Conservation (phyloP, 2,329 filamentous ascomycete genomes). For the Dendryphion nanum region DNA sequence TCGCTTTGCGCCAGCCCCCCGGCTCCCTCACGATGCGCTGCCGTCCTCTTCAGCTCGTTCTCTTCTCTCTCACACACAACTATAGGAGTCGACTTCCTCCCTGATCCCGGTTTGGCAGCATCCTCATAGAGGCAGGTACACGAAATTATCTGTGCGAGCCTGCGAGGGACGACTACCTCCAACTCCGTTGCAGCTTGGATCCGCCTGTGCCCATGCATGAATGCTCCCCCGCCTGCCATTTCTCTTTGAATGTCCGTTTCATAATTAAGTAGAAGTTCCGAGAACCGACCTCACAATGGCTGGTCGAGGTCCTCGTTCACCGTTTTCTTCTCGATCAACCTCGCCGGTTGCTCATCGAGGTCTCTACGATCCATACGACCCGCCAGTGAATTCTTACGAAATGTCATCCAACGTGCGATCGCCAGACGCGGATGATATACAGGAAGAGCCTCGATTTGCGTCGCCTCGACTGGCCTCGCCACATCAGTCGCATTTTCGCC, state of each 20-base stretch:
- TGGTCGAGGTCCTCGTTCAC: constrained; percentile 14
- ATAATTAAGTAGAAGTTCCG: neutral
- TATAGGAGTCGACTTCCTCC: neutral
- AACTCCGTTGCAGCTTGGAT: neutral
- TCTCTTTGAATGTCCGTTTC: too few species aligned
- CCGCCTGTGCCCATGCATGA: too few species aligned
- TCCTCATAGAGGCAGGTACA: neutral
- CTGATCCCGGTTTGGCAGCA: neutral
- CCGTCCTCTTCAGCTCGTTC: neutral
- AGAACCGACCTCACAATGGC: constrained; percentile 19
- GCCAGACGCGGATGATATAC: constrained; percentile 7
- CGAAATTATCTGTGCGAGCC: neutral
- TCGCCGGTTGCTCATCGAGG: constrained; percentile 22
- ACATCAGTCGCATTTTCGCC: constrained; percentile 17
- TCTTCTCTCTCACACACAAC: neutral
- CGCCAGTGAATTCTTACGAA: constrained; percentile 28
- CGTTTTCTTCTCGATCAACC: constrained; percentile 19
- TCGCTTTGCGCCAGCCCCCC: neutral
- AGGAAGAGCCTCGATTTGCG: constrained; percentile 10
- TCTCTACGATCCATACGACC: constrained; percentile 26
- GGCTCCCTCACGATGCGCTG: neutral
- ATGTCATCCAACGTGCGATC: constrained; percentile 19
- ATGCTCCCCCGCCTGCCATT: too few species aligned
- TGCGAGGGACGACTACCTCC: neutral
- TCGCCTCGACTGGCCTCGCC: constrained; percentile 10